Base-by-base conservation (phyloP, 1,284 basidiomycete genomes). In the Amylostereum chailletii region DNA sequence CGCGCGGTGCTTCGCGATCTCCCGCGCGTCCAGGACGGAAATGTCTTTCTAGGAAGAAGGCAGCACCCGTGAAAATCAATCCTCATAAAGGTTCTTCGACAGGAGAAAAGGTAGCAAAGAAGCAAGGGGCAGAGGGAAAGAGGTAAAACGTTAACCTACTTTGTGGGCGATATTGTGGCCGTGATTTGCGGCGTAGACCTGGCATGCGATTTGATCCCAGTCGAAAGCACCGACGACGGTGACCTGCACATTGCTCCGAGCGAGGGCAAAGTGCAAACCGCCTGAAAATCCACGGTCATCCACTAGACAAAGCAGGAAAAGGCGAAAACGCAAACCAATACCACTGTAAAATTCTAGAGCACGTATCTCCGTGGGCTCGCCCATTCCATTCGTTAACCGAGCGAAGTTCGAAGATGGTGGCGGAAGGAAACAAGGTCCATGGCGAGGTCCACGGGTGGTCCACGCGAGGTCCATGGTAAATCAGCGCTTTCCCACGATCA, bases 291-390 rank as follows among this genome's bases (percentile, higher is more conserved):
- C 32, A 34, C 38, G 43, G 43, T 29, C 47, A 50, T 9, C 9
- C 10, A 34, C 30, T 49, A 38, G 10, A 11, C 19, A 9, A 41
- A 45, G 43, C 8, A 45, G 10, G 38, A 37, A 19, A 42, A 60
- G 43, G 7, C 45, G 10, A 37, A 37, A 19, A 42, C 1, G 60
- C 64, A 10, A 46, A 72, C 86, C 86, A 59, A 89, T 88, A 34
- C 86, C 86, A 46, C 77, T 78, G 65, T 84, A 89, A 59, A 89
- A 89, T 63, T 89, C 86, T 39, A 87, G 63, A n/a, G 76, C 79
- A 33, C 70, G 70, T 30, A 76, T 57, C 10, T 61, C 47, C 66
- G 69, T 58, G 8, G 31, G 29, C 49, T 47, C 45, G 45, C 33
- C 32, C 29, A 29, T 46, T 5, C 19, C 8, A 10, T 29, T 46